A percentile compares a stretch with the other conserved stretches of the same genome.
Conservation (phyloP, 2,329 filamentous ascomycete genomes). For the Colletotrichum sp. region DNA sequence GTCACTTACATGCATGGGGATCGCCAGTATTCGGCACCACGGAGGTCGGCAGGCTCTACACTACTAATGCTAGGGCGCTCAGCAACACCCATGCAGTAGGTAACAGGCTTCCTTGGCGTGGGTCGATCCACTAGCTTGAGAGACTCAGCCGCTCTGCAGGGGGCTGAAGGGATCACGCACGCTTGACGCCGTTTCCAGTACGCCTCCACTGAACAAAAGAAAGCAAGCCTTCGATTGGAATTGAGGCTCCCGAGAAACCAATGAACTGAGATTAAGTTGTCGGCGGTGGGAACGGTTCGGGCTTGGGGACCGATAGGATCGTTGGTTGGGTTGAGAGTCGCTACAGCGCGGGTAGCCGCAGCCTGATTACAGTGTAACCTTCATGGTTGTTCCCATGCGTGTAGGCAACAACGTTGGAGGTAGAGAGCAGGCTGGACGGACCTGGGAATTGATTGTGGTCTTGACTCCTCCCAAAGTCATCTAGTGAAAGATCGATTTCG, state of each 20-base stretch:
- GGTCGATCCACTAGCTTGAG: background rate
- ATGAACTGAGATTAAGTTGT: background rate
- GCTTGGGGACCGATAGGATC: background rate
- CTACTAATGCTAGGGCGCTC: background rate
- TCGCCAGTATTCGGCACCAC: background rate
- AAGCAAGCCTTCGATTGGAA: background rate
- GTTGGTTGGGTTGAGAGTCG: background rate
- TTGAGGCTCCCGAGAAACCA: background rate
- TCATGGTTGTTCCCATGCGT: background rate
- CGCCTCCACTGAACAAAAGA: background rate
- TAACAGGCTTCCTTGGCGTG: background rate
- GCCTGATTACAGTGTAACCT: background rate
- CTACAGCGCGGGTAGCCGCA: background rate
- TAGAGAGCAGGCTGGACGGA: background rate
- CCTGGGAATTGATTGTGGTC: background rate
- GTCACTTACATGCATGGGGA: background rate
- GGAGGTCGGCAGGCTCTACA: background rate
- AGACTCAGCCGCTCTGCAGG: background rate
- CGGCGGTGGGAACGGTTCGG: background rate
- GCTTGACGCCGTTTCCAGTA: background rate
- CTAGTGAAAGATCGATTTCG: background rate
- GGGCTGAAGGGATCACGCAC: background rate
- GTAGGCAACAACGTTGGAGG: background rate
- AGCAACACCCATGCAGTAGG: no score
- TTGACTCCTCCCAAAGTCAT: background rate